Evolutionary conservation across 2,329 filamentous ascomycete genomes (phyloP), one percentile per base, ranked within the genome.

Genomic region (Emmonsiellopsis sp.): DNA sequence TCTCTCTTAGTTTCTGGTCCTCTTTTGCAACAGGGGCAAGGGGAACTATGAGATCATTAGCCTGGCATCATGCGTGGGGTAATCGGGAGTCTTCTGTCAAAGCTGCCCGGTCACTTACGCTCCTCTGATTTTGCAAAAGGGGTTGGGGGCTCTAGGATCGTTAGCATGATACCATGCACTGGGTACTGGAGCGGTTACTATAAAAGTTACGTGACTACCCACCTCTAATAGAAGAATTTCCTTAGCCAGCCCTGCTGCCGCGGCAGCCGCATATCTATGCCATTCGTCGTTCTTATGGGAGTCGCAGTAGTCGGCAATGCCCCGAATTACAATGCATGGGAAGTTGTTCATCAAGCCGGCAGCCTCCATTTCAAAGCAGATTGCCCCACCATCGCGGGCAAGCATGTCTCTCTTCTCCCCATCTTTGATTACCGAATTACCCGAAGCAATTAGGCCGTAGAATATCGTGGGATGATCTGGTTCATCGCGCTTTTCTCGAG

Each of bases 231-330:
- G 16, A 11, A 61, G 42, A 13, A 60, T 16, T 13, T 60, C 56
- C 48, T 58, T 64, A 1, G 59, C 59, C 32, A 58, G 62, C 1
- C 61, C 60, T 3, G 63, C 63, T 15, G 62, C 63, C 2, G 58
- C 50, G 41, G 59, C 59, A 4, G 62, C 63, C n/a, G 65, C 65
- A 54, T 64, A 67, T 1, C 52, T 44, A 20, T 65, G 65, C 64
- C 65, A 68, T 1, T 49, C 38, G 4, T 66, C 58, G 50, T 63
- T 64, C 54, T 65, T 67, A 52, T 67, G 63, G 1, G 62, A 59
- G 38, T 64, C 62, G 5, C 58, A 53, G 51, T 58, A 61, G 48
- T 59, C 56, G 32, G 54, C 54, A 32, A 61, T 61, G 1, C 62
- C 62, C 3, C 62, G 56, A 26, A 65, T 56, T 9, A 61, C 53